Evolutionary conservation across 202 grass and related monocot genomes (phyloP), one percentile per base, ranked within the genome.

Genomic region (Musa balbisiana): DNA sequence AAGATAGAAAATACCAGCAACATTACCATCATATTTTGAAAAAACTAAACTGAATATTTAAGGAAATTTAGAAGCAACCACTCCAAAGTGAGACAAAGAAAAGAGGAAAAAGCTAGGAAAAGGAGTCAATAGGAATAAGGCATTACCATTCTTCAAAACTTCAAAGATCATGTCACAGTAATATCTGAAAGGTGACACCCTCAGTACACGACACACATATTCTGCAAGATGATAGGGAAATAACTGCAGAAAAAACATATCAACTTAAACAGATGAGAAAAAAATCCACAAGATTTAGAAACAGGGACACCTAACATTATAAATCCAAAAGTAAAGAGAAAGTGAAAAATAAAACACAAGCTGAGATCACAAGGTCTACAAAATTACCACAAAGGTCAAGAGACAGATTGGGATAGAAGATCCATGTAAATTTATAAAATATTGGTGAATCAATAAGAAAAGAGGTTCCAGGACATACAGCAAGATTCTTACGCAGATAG

Each of bases 111-210:
- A 43, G 33, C 33, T 43, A 43, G 33, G 3, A 6, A 79, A 79
- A 58, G 1, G 17, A 9, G 17, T 49, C 53, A 50, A 64, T 29
- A 73, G 56, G 69, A 77, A 79, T 62, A 59, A 81, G 70, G 29
- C 24, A 69, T 84, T 98, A 94, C 95, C 95, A 60, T 92, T 98
- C 82, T 89, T 98, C 91, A 98, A 94, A 76, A 85, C 73, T 88
- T 98, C 90, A 72, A 98, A 98, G 74, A 98, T 82, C 80, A 98
- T 92, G 72, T 98, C 95, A 58, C 95, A 94, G 64, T 98, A 98
- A 82, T 94, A 98, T 98, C 85, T 86, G 79, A 98, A 98, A 29
- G 95, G 83, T 64, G 95, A 94, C 54, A 98, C 79, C 62, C 95
- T 87, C 85, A 82, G 78, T 55, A 94, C 89, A 64, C 94, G 94